phyloP scores from a whole-genome alignment of 1,139 yeast species.

The Hemisphaericaspora lyxosophila region DNA sequence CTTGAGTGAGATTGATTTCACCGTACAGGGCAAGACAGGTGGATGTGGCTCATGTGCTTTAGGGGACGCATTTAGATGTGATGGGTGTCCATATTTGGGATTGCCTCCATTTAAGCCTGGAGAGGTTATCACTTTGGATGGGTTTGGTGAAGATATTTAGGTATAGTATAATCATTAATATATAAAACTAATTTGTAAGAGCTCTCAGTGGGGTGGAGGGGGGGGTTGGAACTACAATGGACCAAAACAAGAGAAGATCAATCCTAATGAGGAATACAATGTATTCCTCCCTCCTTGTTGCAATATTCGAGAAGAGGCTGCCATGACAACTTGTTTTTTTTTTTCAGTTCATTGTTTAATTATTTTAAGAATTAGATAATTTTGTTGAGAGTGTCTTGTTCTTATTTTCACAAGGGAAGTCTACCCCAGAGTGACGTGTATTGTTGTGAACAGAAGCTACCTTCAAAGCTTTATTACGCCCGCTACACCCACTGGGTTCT shows the following conservation, averaged over 20 bases:
- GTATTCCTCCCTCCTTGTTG: neutral
- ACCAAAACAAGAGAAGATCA: neutral
- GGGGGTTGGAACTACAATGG: neutral
- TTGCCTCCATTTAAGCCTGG: conserved; percentile 98
- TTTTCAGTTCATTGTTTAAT: too few relatives aligned
- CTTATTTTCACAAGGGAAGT: too few relatives aligned
- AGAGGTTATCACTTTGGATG: conserved; percentile 59
- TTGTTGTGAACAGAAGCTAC: too few relatives aligned
- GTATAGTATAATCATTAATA: too few relatives aligned
- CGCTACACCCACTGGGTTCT: too few relatives aligned
- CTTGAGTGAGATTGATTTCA: conserved; percentile 85
- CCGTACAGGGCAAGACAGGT: conserved; percentile 90
- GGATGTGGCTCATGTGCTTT: conserved; percentile 97
- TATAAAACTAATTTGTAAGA: too few relatives aligned
- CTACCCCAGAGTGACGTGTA: too few relatives aligned
- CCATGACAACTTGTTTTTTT: neutral
- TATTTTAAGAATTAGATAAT: too few relatives aligned
- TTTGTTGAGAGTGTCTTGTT: too few relatives aligned
- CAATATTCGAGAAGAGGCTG: neutral
- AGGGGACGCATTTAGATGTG: conserved; percentile 98
- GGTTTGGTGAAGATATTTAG: conserved; percentile 50
- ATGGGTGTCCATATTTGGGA: conserved; percentile 96
- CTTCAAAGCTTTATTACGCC: too few relatives aligned
- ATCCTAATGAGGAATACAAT: neutral
- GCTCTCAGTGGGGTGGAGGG: neutral